phyloP scores from a whole-genome alignment of 2,329 filamentous ascomycete species.

The Colletotrichum sp. region DNA sequence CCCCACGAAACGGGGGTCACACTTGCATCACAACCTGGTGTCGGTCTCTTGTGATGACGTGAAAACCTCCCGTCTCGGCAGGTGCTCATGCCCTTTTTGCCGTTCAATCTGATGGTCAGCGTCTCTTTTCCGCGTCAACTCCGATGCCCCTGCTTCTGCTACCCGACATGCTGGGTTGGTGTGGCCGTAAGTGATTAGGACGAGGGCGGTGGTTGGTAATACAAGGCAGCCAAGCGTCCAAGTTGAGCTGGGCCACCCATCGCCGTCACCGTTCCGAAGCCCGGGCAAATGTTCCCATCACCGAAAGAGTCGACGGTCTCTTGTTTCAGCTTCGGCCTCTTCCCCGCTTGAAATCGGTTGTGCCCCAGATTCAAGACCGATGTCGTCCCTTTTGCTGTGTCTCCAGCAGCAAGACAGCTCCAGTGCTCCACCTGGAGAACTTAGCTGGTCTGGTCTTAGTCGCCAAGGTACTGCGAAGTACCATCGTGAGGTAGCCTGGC shows the following conservation, averaged over 20 bases:
- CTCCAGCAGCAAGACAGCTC: conserved; percentile 7
- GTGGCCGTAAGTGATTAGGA: neutral
- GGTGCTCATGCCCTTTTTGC: neutral
- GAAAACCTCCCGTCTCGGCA: neutral
- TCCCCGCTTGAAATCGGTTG: conserved; percentile 1
- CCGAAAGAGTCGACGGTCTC: neutral
- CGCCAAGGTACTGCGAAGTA: conserved; percentile 10
- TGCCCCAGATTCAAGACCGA: conserved; percentile 4
- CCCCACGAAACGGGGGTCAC: conserved; percentile 20
- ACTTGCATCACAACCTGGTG: conserved; percentile 3
- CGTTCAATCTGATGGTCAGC: neutral
- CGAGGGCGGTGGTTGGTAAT: neutral
- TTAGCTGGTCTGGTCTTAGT: conserved; percentile 5
- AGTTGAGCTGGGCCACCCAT: neutral
- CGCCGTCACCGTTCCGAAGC: neutral
- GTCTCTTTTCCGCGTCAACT: neutral
- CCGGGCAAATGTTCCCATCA: neutral
- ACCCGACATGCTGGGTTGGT: neutral
- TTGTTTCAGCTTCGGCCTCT: conserved; percentile 3
- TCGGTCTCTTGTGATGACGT: conserved; percentile 5
- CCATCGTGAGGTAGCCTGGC: neutral
- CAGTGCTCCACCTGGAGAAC: conserved; percentile 12
- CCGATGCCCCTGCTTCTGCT: neutral
- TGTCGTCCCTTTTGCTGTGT: conserved; percentile 10
- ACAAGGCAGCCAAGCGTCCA: neutral